Percentiles rank a stretch among this genome's conserved stretches.
Conservation (phyloP, 345 rosid genomes). For the Anastatica hierochuntica region DNA sequence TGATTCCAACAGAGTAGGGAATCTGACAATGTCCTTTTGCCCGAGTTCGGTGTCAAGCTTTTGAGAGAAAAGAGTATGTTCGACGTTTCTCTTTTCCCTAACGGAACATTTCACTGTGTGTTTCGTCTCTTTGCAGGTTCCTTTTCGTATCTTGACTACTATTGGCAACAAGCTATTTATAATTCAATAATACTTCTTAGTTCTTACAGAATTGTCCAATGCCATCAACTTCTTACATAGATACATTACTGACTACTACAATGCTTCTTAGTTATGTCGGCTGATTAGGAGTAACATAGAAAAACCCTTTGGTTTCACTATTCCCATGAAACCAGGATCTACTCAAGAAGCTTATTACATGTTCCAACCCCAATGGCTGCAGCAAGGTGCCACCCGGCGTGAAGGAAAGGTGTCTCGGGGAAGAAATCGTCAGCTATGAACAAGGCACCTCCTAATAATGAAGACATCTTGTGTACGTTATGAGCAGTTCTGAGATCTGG, state of each 20-base stretch:
- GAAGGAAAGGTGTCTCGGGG: constrained; percentile 65
- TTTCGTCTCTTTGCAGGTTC: constrained; percentile 34
- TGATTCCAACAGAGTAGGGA: too few species aligned
- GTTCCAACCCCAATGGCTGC: constrained; percentile 91
- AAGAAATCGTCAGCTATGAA: constrained; percentile 88
- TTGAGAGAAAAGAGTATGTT: constrained; percentile 35
- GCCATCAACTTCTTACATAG: constrained; percentile 3
- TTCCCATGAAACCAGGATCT: constrained; percentile 17
- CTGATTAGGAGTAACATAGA: constrained; percentile 25
- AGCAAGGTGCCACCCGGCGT: constrained; percentile 97
- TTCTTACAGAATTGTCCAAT: neutral
- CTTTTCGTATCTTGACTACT: too few species aligned
- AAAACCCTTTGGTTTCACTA: constrained; percentile 5
- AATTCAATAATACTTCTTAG: too few species aligned
- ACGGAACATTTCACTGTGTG: neutral
- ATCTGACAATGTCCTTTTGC: too few species aligned
- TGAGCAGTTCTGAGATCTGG: constrained; percentile 73
- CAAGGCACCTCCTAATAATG: constrained; percentile 66
- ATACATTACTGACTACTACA: constrained; percentile 1
- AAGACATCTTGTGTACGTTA: constrained; percentile 78
- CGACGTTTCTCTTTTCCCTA: constrained; percentile 2
- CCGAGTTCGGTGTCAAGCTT: constrained; percentile 76
- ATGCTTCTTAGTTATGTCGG: constrained; percentile 22
- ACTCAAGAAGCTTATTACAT: constrained; percentile 85
- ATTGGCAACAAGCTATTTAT: neutral